Evolutionary conservation across 2,329 filamentous ascomycete genomes (phyloP), one percentile per base, ranked within the genome.

Genomic region (Amylocarpus encephaloides): DNA sequence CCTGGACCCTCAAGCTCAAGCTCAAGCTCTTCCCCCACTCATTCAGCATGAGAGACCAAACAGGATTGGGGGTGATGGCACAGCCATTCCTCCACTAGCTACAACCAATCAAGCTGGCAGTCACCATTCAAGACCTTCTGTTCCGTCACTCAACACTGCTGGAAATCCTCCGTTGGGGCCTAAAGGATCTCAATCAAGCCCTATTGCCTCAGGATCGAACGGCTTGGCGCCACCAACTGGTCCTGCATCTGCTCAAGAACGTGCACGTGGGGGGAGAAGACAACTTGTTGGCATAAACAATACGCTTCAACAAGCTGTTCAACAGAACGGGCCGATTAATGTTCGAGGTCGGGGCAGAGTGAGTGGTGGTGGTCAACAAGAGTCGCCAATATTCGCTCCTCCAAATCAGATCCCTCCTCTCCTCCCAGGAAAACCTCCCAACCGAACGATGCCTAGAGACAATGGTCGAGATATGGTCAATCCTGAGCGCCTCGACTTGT

Each of bases 201-300:
- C 63, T 22, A 39, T 59, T 10, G 56, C 56, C 5, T 43, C 59
- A 32, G 52, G 54, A 12, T 46, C 56, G 22, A 65, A 62, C 46
- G 57, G 59, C 5, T 47, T 64, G 15, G 52, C 54, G 19, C 57
- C 64, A 18, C 64, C 65, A 32, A 66, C 65, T 10, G 65, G 65
- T 6, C 64, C 65, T 40, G 58, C 65, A 30, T 66, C 62, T n/a
- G 53, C 57, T 26, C 60, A 44, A n/a, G 64, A 66, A 39, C 60
- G 65, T 43, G 58, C 51, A 26, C 52, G 63, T 41, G 60, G 62
- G 16, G 67, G 62, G 56, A 58, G 72, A 48, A 64, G 79, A 50
- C 78, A 83, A 58, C 68, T 84, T 29, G 74, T 75, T 11, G 75
- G 77, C 41, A 83, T 85, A 52, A 80, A 82, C 57, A 80, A 68